Percentiles rank a stretch among this genome's conserved stretches.
These are phyloP conservation scores for Mortierella antarctica DNA, from an alignment of 192 early-diverging fungal species.

Conservation along the genomic window DNA sequence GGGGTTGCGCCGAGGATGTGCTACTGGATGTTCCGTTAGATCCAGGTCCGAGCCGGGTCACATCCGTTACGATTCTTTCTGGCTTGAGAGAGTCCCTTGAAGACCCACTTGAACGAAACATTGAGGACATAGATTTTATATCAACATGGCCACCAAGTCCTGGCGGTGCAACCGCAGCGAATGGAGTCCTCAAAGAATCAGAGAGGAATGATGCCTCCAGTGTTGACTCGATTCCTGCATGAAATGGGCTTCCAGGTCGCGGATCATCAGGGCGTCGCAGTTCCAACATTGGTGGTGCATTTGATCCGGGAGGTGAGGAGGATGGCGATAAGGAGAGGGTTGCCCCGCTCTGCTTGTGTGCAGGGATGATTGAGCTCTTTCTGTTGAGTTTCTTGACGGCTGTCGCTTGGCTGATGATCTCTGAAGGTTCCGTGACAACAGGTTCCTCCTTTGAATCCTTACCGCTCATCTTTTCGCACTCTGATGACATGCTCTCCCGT, in stretches of 20 bases:
- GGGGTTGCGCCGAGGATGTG: neutral
- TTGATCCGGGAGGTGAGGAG: neutral
- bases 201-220: slow-evolving; percentile 1
- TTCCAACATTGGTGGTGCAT: neutral
- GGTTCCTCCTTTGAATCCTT: neutral
- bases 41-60: slow-evolving; percentile 13
- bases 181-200: too few species aligned
- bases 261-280: neutral
- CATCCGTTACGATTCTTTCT: neutral
- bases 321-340: slow-evolving; percentile 12
- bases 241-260: neutral
- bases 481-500: neutral
- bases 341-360: neutral
- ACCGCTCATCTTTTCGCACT: neutral
- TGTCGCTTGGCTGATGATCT: neutral
- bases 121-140: neutral
- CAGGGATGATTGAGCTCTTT: slow-evolving; percentile 7
- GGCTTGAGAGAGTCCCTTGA: neutral
- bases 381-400: slow-evolving; percentile 32
- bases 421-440: too few species aligned
- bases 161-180: neutral
- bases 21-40: neutral
- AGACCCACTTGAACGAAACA: neutral
- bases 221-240: neutral
- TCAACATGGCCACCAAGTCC: neutral